Evolutionary conservation across 768 basidiomycete genomes (phyloP).

Genomic region (Amanita molliuscula): DNA sequence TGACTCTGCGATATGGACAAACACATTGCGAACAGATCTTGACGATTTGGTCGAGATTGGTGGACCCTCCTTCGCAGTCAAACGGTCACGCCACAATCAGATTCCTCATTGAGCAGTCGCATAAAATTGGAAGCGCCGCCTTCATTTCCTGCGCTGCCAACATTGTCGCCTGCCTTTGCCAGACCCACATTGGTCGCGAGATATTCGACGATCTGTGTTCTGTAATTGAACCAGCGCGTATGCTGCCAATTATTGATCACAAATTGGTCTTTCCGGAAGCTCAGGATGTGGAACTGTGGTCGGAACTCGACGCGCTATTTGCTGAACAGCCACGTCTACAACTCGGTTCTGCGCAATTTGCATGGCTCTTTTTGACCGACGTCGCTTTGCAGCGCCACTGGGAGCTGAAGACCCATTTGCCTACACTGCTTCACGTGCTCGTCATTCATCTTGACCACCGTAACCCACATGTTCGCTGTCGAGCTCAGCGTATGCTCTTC

Average conservation of each 20-base stretch:
- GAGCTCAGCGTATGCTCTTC: conserved; percentile 73
- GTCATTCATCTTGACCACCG: conserved; percentile 81
- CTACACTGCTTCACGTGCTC: conserved; percentile 67
- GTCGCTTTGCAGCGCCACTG: conserved; percentile 67
- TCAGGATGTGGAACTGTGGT: conserved; percentile 68
- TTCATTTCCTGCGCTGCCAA: conserved; percentile 75
- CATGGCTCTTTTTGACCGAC: conserved; percentile 76
- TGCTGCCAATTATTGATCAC: conserved; percentile 71
- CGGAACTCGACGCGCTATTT: conserved; percentile 69
- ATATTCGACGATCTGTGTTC: conserved; percentile 80
- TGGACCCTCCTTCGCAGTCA: conserved; percentile 56
- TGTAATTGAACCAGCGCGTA: conserved; percentile 75
- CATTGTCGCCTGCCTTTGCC: conserved; percentile 76
- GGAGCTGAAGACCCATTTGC: conserved; percentile 62
- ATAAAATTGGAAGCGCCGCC: conserved; percentile 67
- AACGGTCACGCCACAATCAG: conserved; percentile 75
- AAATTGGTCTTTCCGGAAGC: conserved; percentile 52
- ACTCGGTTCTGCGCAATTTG: conserved; percentile 80
- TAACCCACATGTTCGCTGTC: conserved; percentile 52
- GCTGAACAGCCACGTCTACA: conserved; percentile 58
- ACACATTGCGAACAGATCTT: conserved; percentile 73
- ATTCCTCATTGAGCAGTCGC: conserved; percentile 82
- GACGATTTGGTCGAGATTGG: conserved; percentile 69
- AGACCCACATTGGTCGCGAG: conserved; percentile 58
- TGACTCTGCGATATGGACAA: conserved; percentile 68